Percentiles rank a stretch among this genome's conserved stretches.
These are phyloP conservation scores for Nothophytophthora sp. DNA, from an alignment of 352 stramenopile species.

Conservation along the genomic window DNA sequence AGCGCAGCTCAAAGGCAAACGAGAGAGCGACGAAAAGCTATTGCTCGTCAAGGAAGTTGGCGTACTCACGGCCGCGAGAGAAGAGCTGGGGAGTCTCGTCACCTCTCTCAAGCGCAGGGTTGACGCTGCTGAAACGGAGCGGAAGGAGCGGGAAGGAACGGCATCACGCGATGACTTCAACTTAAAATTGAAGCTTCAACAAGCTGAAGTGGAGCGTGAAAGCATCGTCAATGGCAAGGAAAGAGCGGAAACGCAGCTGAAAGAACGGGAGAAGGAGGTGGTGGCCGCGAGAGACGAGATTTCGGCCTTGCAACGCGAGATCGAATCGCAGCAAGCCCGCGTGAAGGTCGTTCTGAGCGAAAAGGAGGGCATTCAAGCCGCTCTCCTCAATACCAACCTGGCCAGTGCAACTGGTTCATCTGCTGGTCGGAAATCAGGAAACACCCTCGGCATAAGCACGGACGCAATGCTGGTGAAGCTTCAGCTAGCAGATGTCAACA, in stretches of 20 bases:
- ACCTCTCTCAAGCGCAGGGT: constrained; percentile 12
- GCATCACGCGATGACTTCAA: constrained; percentile 23
- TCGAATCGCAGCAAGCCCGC: constrained; percentile 29
- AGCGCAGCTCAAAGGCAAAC: constrained; percentile 10
- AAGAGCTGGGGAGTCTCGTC: constrained; percentile 14
- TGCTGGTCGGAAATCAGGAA: constrained; percentile 7
- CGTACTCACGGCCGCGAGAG: constrained; percentile 6
- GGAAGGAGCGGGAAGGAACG: constrained; percentile 28
- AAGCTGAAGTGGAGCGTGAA: constrained; percentile 25
- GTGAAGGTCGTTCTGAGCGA: constrained; percentile 37
- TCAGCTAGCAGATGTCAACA: constrained; percentile 55
- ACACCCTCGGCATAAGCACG: constrained; percentile 11
- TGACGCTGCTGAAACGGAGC: constrained; percentile 21
- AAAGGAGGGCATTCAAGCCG: constrained; percentile 39
- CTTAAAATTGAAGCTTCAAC: constrained; percentile 42
- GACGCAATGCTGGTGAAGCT: constrained; percentile 71
- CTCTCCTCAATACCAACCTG: constrained; percentile 32
- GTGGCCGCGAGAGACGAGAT: constrained; percentile 13
- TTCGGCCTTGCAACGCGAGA: constrained; percentile 5
- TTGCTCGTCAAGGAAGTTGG: constrained; percentile 8
- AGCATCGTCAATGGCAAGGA: constrained; percentile 25
- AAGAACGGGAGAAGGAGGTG: constrained; percentile 35
- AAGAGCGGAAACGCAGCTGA: constrained; percentile 28
- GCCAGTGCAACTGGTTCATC: constrained; percentile 18
- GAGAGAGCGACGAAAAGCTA: constrained; percentile 18